These are phyloP conservation scores for Flaveria bidentis DNA, from an alignment of 129 eudicot species.

Conservation along the genomic window DNA sequence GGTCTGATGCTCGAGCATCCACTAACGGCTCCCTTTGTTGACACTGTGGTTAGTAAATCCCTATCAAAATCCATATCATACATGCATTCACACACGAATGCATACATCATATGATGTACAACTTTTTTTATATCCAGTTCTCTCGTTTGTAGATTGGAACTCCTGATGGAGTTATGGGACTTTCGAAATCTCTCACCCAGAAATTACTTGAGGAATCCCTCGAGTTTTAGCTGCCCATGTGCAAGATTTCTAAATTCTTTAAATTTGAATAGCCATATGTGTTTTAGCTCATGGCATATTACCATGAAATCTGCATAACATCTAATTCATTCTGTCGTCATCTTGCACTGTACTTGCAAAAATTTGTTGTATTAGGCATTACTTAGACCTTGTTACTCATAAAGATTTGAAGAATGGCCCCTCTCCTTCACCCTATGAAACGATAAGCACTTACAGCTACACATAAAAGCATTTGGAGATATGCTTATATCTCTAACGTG, in stretches of 20 bases:
- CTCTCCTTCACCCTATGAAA: background rate
- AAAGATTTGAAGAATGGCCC: background rate
- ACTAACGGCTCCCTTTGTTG: conserved; percentile 69
- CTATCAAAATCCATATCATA: conserved; percentile 24
- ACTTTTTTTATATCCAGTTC: background rate
- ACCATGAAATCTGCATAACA: conserved; percentile 4
- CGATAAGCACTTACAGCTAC: background rate
- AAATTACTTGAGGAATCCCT: conserved; percentile 72
- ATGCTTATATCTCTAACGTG: background rate
- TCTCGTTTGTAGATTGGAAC: conserved; percentile 62
- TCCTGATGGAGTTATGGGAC: conserved; percentile 85
- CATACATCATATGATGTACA: background rate
- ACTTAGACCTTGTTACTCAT: background rate
- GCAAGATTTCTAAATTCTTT: background rate
- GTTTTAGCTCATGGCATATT: conserved; percentile 24
- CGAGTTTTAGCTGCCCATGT: conserved; percentile 29
- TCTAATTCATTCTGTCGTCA: conserved; percentile 4
- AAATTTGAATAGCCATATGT: conserved; percentile 8
- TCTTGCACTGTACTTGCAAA: conserved; percentile 20
- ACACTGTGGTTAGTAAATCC: conserved; percentile 68
- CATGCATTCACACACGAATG: background rate
- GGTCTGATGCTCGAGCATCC: conserved; percentile 97
- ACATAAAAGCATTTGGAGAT: background rate
- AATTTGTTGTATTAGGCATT: background rate
- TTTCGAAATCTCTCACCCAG: conserved; percentile 69